Percentiles rank a stretch among this genome's conserved stretches.
phyloP scores from a whole-genome alignment of 2,329 filamentous ascomycete genomes.

The Penicillium sp. region DNA sequence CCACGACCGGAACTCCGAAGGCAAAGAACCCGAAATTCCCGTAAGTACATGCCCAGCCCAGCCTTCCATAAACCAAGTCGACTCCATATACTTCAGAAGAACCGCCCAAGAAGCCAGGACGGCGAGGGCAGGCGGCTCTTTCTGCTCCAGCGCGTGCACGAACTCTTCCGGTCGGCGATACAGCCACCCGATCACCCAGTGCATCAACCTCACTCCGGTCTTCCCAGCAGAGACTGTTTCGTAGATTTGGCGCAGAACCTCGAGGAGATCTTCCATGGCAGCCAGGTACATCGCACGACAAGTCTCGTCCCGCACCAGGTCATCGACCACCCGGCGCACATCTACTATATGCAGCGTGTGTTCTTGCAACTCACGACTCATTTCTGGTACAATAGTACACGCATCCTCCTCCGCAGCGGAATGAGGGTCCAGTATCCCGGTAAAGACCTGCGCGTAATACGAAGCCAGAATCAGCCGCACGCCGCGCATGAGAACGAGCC shows the following conservation, averaged over 20 bases:
- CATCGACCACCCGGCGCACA: slow-evolving; percentile 14
- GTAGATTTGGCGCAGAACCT: slow-evolving; percentile 22
- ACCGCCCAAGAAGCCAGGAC: slow-evolving; percentile 34
- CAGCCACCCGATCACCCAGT: slow-evolving; percentile 30
- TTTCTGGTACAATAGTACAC: slow-evolving; percentile 3
- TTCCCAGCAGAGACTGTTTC: slow-evolving; percentile 7
- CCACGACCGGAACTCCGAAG: slow-evolving; percentile 19
- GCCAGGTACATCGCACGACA: slow-evolving; percentile 6
- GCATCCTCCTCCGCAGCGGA: background rate
- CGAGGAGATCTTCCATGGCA: slow-evolving; percentile 14
- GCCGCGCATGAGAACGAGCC: slow-evolving; percentile 33
- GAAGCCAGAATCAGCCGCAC: slow-evolving; percentile 27
- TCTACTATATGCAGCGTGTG: slow-evolving; percentile 16
- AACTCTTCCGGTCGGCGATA: slow-evolving; percentile 28
- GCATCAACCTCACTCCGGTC: slow-evolving; percentile 22
- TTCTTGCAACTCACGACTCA: slow-evolving; percentile 18
- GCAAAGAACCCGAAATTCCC: slow-evolving; percentile 25
- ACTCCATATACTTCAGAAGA: slow-evolving; percentile 31
- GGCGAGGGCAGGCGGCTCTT: slow-evolving; percentile 27
- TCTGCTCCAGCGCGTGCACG: slow-evolving; percentile 25
- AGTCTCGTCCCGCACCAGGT: background rate
- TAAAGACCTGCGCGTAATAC: slow-evolving; percentile 24
- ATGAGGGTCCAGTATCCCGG: slow-evolving; percentile 21
- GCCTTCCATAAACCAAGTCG: slow-evolving; percentile 33
- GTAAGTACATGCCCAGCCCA: slow-evolving; percentile 36